Evolutionary conservation across 208 protist species (phyloP), one percentile per base, ranked within the genome.

Genomic region (Perkinsela sp.): DNA sequence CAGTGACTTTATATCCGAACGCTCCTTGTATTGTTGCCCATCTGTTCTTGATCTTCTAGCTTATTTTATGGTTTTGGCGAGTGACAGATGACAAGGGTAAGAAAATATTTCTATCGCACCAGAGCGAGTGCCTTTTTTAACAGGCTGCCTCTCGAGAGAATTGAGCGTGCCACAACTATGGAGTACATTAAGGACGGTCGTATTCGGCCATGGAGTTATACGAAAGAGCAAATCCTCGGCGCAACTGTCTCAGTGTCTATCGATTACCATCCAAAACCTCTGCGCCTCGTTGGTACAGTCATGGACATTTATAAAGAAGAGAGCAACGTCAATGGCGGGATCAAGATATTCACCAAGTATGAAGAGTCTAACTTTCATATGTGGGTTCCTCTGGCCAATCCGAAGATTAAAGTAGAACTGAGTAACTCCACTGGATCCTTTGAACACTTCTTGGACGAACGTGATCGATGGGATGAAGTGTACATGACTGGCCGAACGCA

Each of bases 281-380:
- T 91, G 71, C 81, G 86, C 0, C 78, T 91, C 66, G 88, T 91
- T 48, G 86, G 86, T 48, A 89, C 86, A 0, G 80, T 91, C 28
- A 91, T 91, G 86, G 86, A 91, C 70, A 82, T 82, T 0, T 83
- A 89, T 76, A 84, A 82, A 29, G 74, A 80, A 73, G 82, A 91
- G 76, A 88, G 83, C 32, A 91, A 84, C 68, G 81, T 91, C 48
- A 89, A 89, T 74, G 86, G 86, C 0, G 86, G 86, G 0, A 67
- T 91, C 67, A 91, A 91, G 80, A 84, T 91, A 65, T 89, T 88
- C 75, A 80, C 86, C 16, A 75, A 82, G 1, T 89, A 85, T 69
- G 86, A 91, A 71, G 83, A 91, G 73, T 81, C 86, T 31, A 91
- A 91, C 74, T 86, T 91, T 79, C 88, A 88, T 82, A 69, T 91